Evolutionary conservation across 257 asterid genomes (phyloP).

Genomic region (Solanum megistacrolobum): DNA sequence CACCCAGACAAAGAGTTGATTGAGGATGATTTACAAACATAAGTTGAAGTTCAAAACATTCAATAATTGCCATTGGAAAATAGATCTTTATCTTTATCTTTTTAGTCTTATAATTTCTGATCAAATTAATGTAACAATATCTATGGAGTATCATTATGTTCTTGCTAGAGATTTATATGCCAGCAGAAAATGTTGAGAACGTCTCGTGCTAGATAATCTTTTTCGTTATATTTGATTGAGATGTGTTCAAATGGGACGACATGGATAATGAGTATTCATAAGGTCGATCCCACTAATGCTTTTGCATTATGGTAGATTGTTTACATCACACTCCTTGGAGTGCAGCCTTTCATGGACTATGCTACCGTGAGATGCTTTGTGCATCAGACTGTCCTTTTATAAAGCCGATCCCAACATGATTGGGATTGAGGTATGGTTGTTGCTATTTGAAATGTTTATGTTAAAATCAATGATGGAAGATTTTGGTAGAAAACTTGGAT

Average conservation of each 20-base stretch:
- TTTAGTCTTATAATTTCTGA: background rate
- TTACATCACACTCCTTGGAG: background rate
- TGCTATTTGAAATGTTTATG: too few relatives aligned
- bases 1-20: background rate
- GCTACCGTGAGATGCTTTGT: background rate
- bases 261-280: background rate
- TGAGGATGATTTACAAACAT: background rate
- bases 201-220: background rate
- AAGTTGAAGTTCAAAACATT: background rate
- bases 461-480: background rate
- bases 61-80: background rate
- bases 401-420: background rate
- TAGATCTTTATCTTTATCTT: background rate
- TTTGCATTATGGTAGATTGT: background rate
- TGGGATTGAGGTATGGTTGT: background rate
- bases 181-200: background rate
- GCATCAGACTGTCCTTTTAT: background rate
- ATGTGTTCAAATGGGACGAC: background rate
- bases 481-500: background rate
- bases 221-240: background rate
- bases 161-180: background rate
- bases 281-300: background rate
- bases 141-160: background rate
- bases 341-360: background rate
- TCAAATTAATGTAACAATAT: background rate